A percentile compares a stretch with the other conserved stretches of the same genome.
Conservation (phyloP, 2,329 filamentous ascomycete species). For the Epichloe coenophiala region DNA sequence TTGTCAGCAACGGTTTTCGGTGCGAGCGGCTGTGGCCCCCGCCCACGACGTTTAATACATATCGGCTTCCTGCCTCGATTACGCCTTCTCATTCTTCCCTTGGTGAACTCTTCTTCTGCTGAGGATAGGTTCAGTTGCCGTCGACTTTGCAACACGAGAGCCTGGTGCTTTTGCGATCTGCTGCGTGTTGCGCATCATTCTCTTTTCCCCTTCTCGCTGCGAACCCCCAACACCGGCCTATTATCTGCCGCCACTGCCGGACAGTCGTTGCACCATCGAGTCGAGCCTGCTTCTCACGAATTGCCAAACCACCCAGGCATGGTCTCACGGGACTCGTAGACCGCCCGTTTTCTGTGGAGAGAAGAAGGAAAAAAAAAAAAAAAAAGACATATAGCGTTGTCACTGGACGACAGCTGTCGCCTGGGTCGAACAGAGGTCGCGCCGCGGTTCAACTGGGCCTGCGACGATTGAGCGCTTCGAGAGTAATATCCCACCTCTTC, state of each 20-base stretch:
- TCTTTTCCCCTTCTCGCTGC: neutral
- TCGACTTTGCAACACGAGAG: conserved; percentile 1
- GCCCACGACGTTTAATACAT: too few species aligned
- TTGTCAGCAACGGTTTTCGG: too few species aligned
- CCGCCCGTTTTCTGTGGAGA: neutral
- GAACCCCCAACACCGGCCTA: neutral
- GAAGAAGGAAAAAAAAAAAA: neutral
- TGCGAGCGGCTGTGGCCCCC: too few species aligned
- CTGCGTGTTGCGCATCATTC: neutral
- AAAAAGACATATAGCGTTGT: neutral
- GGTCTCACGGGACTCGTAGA: neutral
- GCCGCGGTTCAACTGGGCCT: neutral
- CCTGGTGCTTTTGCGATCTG: neutral
- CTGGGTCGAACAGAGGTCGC: neutral
- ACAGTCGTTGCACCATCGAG: conserved; percentile 4
- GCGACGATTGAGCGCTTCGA: neutral
- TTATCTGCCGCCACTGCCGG: neutral
- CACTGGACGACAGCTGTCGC: neutral
- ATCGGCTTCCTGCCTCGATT: neutral
- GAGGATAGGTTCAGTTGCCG: neutral
- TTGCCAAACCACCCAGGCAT: neutral
- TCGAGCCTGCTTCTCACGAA: conserved; percentile 2
- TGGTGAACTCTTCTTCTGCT: neutral
- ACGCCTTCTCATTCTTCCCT: neutral
- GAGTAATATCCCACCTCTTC: neutral